Percentiles rank a stretch among this genome's conserved stretches.
These are phyloP conservation scores for Tetrahymena borealis DNA, from an alignment of 73 alveolate species.

Conservation along the genomic window DNA sequence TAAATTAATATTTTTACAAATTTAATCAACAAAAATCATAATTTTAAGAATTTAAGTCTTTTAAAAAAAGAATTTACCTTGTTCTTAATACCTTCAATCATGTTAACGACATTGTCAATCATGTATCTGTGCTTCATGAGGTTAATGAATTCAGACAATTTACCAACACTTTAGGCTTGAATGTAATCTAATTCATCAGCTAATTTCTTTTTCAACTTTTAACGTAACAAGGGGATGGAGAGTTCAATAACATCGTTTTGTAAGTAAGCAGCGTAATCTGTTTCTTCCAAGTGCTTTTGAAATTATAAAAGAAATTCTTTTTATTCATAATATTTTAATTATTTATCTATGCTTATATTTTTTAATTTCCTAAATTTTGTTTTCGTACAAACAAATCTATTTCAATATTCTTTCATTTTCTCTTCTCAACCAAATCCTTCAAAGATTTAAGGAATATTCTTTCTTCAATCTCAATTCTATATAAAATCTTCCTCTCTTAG, in stretches of 20 bases:
- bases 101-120: conserved; percentile 96
- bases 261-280: conserved; percentile 34
- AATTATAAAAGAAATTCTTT: neutral
- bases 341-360: neutral
- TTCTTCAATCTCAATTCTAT: no score
- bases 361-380: no score
- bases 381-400: no score
- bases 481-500: no score
- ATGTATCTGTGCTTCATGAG: conserved; percentile 57
- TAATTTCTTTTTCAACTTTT: conserved; percentile 84
- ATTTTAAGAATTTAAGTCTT: no score
- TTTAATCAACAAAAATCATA: no score
- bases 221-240: conserved; percentile 49
- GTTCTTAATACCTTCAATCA: conserved; percentile 94
- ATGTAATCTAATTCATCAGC: conserved; percentile 92
- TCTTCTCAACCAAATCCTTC: no score
- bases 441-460: no score
- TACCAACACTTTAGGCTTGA: conserved; percentile 82
- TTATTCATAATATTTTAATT: no score
- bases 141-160: conserved; percentile 78
- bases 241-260: conserved; percentile 25
- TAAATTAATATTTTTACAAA: conserved; percentile 15
- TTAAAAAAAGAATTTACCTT: conserved; percentile 55
- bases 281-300: conserved; percentile 26
- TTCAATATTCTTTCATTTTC: no score